Evolutionary conservation across 2,329 filamentous ascomycete species (phyloP), one percentile per base, ranked within the genome.

Genomic region (Ophiosphaerella korrae): DNA sequence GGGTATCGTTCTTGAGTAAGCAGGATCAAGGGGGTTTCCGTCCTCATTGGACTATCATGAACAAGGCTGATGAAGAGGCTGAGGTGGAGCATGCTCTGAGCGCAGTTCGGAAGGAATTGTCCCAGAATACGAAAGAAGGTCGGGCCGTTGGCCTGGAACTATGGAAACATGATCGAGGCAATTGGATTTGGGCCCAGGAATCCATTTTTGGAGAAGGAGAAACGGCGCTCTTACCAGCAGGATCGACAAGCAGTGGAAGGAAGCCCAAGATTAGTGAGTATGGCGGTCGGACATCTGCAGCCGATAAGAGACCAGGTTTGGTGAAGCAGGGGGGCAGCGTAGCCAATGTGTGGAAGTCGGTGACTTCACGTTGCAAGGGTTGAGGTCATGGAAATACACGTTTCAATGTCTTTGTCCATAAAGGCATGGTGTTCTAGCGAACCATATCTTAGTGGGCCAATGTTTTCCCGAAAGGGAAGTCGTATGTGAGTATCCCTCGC

Each of bases 21-120:
- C 76, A 78, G 59, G 77, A 79, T 55, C 63, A 62, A n/a, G 69
- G 69, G 3, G 71, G 68, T 0, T 74, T 72, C 58, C 65, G 64
- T 6, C 68, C 74, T 7, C 77, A 78, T 45, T 79, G 76, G 67
- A 79, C 76, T 9, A 68, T 78, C 13, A 78, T 78, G 77, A 78
- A 78, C 49, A 78, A 78, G 54, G 75, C 76, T 3, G 70, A 75
- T 34, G 73, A 77, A n/a, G 70, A 74, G 45, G 55, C 60, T 12
- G 70, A 68, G 38, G 73, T 78, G 0, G 50, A 64, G 18, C 58
- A 63, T 14, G 71, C 75, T n/a, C 71, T 75, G 45, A 63, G 67
- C 7, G 70, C 74, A 13, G 59, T 77, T 16, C 52, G 64, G 31
- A 50, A 58, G 26, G 64, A 62, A 13, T 9, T 77, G 60, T 64